phyloP scores from a whole-genome alignment of 495 filamentous ascomycete species.

The Neurospora sp. region DNA sequence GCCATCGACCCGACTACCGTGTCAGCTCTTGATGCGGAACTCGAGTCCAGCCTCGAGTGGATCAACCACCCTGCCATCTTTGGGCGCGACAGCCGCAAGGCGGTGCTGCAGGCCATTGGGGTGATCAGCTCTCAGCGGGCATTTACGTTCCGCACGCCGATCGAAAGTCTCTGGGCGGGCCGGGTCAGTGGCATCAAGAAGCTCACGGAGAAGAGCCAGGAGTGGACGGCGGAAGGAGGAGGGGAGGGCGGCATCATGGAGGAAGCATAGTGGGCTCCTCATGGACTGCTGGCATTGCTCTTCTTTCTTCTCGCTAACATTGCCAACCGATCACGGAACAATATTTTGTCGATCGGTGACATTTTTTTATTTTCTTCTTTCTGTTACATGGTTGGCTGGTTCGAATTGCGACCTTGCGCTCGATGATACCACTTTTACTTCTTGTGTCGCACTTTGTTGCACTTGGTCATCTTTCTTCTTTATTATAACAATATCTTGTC shows the following conservation, averaged over 20 bases:
- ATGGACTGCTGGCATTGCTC: background rate
- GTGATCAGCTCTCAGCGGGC: conserved; percentile 91
- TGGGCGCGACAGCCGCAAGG: conserved; percentile 87
- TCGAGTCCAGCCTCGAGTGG: conserved; percentile 95
- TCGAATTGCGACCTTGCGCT: background rate
- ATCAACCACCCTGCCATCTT: conserved; percentile 97
- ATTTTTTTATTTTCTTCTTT: background rate
- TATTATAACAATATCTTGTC: background rate
- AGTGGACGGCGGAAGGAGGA: conserved; percentile 79
- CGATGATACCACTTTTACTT: background rate
- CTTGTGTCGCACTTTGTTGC: background rate
- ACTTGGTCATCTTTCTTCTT: background rate
- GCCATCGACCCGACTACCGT: conserved; percentile 74
- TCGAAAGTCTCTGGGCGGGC: conserved; percentile 77
- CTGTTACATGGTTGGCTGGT: background rate
- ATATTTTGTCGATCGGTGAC: background rate
- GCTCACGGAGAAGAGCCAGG: conserved; percentile 66
- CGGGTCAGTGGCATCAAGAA: conserved; percentile 67
- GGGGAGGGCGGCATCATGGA: conserved; percentile 69
- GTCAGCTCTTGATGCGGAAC: conserved; percentile 77
- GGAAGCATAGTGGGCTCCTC: conserved; percentile 41
- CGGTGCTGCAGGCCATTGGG: conserved; percentile 91
- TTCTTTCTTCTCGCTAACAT: background rate
- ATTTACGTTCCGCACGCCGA: conserved; percentile 83
- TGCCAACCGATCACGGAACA: background rate